Percentiles rank a stretch among this genome's conserved stretches.
Evolutionary conservation across 2,329 filamentous ascomycete species (phyloP).

Genomic region (Clathrospora elynae): DNA sequence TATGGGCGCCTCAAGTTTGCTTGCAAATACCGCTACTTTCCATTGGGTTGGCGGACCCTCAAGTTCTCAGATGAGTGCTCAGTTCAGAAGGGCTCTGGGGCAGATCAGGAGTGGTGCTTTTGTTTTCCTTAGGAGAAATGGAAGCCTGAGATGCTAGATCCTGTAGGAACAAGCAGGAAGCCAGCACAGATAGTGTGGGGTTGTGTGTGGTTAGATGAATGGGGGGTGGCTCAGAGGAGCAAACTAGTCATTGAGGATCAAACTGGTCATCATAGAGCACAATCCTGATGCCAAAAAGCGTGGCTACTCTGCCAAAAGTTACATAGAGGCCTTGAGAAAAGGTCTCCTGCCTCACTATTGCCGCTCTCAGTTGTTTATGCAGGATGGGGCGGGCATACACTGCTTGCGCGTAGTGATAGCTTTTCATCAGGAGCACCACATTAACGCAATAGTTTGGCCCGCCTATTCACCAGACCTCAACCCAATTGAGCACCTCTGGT

Average conservation of each 20-base stretch:
- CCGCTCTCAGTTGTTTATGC: background rate
- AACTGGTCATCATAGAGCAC: slow-evolving; percentile 5
- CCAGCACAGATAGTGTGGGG: background rate
- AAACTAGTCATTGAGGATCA: background rate
- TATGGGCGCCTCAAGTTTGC: too few species aligned
- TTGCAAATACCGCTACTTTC: too few species aligned
- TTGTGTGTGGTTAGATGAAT: slow-evolving; percentile 1
- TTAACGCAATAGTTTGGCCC: background rate
- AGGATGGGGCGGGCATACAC: background rate
- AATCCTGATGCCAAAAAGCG: background rate
- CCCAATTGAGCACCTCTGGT: background rate
- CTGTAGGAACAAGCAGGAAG: background rate
- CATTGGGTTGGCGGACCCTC: too few species aligned
- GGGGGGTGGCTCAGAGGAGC: too few species aligned
- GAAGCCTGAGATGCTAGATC: background rate
- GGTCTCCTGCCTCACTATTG: background rate
- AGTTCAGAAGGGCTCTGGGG: too few species aligned
- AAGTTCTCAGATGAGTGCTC: too few species aligned
- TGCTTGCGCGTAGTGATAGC: background rate
- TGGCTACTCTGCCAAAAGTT: background rate
- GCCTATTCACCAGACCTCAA: background rate
- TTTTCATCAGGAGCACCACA: background rate
- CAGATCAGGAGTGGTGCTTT: slow-evolving; percentile 1
- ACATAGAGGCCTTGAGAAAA: background rate
- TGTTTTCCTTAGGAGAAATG: background rate